A percentile compares a stretch with the other conserved stretches of the same genome.
These are phyloP conservation scores for Lipomyces yarrowii DNA, from an alignment of 1,139 yeast species.

Conservation along the genomic window DNA sequence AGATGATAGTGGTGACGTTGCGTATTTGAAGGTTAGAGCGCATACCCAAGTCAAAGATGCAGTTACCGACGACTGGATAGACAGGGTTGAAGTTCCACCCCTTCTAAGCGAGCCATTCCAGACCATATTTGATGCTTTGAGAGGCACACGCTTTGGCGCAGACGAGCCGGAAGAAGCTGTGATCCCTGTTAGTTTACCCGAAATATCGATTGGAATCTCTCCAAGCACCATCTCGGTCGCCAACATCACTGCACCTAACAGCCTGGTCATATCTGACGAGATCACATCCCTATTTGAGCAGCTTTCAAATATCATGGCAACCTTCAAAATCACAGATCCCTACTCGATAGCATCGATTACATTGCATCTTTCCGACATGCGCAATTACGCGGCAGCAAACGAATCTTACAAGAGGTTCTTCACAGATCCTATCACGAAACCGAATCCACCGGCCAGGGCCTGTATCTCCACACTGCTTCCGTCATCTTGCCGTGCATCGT, in stretches of 20 bases:
- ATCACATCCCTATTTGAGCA: slow-evolving; percentile 8
- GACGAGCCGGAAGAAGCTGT: neutral
- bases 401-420: slow-evolving; percentile 59
- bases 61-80: slow-evolving; percentile 14
- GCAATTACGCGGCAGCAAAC: slow-evolving; percentile 62
- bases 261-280: slow-evolving; percentile 3
- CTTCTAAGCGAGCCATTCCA: slow-evolving; percentile 10
- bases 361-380: slow-evolving; percentile 65
- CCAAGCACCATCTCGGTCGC: slow-evolving; percentile 2
- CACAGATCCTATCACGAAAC: slow-evolving; percentile 41
- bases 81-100: slow-evolving; percentile 9
- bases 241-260: slow-evolving; percentile 11
- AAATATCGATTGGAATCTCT: slow-evolving; percentile 8
- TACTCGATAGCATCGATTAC: slow-evolving; percentile 58
- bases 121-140: neutral
- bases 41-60: slow-evolving; percentile 45
- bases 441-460: slow-evolving; percentile 84
- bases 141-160: neutral
- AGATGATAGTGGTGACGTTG: slow-evolving; percentile 63
- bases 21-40: slow-evolving; percentile 55
- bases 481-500: slow-evolving; percentile 44
- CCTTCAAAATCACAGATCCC: slow-evolving; percentile 39
- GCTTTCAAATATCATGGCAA: slow-evolving; percentile 7
- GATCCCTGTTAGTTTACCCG: neutral
- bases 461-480: slow-evolving; percentile 69